Evolutionary conservation across 257 asterid genomes (phyloP), one percentile per base, ranked within the genome.

Genomic region (Fraxinus excelsior): DNA sequence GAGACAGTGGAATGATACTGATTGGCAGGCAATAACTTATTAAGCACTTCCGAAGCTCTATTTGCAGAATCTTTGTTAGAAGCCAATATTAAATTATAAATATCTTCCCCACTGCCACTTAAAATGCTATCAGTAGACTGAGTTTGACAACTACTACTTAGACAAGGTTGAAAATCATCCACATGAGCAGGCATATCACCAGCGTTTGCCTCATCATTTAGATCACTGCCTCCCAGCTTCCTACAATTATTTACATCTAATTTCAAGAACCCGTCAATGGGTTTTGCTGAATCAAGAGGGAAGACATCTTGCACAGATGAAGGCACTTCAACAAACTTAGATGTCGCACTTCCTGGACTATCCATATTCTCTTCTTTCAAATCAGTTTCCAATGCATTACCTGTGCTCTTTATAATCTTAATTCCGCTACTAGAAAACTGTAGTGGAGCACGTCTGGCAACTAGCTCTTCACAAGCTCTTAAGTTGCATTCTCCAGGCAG

Each of bases 291-390:
- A 68, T 77, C 87, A 70, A 82, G 73, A 40, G 79, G 73, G 28
- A 79, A 58, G 18, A 49, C 70, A 71, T 56, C 90, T 76, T 86
- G 81, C 53, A 74, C 79, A 80, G 82, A 71, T 28, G 88, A 78
- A 25, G 75, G 67, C 72, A 62, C 80, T 78, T 89, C 96, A 78
- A 82, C 82, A 78, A 86, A 87, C 80, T 90, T 88, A n/a, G 96
- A 93, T 42, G 96, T 85, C 58, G 92, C 93, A 76, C 92, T 91
- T 73, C 96, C 91, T 23, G 96, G 98, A 79, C 96, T 91, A 85
- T 93, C 93, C 81, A 90, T 79, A 79, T 85, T 90, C 70, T 79
- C 90, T 78, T 84, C 90, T 83, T 92, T 92, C 53, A 72, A 76
- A 23, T 68, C 79, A 53, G 81, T 87, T 67, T 82, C 88, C 76